Percentiles rank a stretch among this genome's conserved stretches.
phyloP scores from a whole-genome alignment of 148 eudicot genomes.

The Rheum nobile region DNA sequence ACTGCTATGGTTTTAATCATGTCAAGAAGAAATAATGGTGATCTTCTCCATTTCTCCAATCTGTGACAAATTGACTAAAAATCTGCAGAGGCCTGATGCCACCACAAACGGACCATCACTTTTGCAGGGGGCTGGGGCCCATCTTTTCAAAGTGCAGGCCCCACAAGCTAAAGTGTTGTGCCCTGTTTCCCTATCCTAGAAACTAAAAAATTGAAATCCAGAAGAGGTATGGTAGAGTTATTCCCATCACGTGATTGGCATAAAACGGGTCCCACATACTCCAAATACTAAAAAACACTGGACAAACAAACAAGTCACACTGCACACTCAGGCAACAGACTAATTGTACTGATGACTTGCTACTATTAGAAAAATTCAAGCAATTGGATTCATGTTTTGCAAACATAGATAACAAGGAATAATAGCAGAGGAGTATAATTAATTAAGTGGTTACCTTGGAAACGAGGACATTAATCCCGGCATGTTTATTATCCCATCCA shows the following conservation, averaged over 20 bases:
- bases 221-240: slow-evolving; percentile 6
- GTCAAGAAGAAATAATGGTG: background rate
- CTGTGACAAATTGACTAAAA: background rate
- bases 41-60: background rate
- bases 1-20: background rate
- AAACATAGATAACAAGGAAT: background rate
- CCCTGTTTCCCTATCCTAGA: background rate
- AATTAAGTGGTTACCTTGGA: slow-evolving; percentile 50
- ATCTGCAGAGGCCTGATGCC: background rate
- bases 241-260: slow-evolving; percentile 47
- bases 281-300: slow-evolving; percentile 5
- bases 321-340: background rate
- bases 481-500: slow-evolving; percentile 99
- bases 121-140: background rate
- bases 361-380: background rate
- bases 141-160: background rate
- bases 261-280: slow-evolving; percentile 14
- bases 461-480: slow-evolving; percentile 85
- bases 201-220: background rate
- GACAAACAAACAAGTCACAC: slow-evolving; percentile 2
- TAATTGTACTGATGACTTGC: no score
- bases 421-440: slow-evolving; percentile 3
- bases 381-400: no score
- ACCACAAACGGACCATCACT: slow-evolving; percentile 2
- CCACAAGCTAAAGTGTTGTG: background rate